A percentile compares a stretch with the other conserved stretches of the same genome.
Conservation (phyloP, 345 rosid species). For the Hirschfeldia incana region DNA sequence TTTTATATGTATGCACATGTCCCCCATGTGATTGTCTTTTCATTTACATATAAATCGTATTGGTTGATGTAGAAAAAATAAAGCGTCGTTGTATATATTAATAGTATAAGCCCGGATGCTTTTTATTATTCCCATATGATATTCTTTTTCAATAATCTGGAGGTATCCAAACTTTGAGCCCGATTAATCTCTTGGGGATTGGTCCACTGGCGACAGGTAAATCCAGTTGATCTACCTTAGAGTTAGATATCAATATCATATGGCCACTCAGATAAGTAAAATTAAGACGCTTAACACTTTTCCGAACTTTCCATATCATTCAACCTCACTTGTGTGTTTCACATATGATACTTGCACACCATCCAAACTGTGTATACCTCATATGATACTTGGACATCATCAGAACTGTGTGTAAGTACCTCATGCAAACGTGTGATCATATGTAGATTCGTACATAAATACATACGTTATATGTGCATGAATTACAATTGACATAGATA, state of each 20-base stretch:
- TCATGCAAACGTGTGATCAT: not conserved
- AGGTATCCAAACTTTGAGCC: too few species aligned
- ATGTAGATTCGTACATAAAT: not conserved
- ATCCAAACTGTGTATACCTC: not conserved
- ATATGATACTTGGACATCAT: not conserved
- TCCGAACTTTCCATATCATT: too few species aligned
- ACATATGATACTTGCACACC: not conserved
- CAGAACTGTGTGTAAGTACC: conserved; percentile 1
- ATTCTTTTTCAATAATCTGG: too few species aligned
- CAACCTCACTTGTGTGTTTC: not conserved
- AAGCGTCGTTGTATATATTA: not conserved
- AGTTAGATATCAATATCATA: too few species aligned
- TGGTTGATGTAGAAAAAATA: too few species aligned
- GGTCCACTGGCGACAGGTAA: too few species aligned
- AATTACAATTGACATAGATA: not conserved
- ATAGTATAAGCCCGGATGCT: not conserved
- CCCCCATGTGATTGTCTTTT: conserved; percentile 14
- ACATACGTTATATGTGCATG: conserved; percentile 10
- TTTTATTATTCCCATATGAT: not conserved
- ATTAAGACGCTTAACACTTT: too few species aligned
- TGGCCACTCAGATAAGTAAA: too few species aligned
- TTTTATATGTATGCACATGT: not conserved
- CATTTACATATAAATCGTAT: not conserved
- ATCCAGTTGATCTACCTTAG: too few species aligned
- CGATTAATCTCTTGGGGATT: too few species aligned